Conservation (phyloP, 2,329 filamentous ascomycete genomes). For the Phaeosphaeria sp. region DNA sequence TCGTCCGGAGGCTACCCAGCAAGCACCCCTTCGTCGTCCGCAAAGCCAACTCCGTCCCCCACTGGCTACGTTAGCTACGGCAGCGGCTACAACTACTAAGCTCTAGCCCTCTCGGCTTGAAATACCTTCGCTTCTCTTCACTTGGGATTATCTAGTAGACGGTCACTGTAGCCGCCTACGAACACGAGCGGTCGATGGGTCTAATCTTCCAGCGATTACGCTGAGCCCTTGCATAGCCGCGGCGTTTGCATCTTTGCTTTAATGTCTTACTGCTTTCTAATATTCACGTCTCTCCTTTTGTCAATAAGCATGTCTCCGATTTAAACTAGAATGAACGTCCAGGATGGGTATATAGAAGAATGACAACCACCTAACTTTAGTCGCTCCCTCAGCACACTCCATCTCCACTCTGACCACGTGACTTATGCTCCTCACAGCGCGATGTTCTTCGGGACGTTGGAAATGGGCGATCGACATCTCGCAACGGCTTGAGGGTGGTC, state of each 20-base stretch:
- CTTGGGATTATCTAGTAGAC: constrained; percentile 6
- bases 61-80: constrained; percentile 17
- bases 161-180: constrained; percentile 3
- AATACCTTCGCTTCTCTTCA: constrained; percentile 2
- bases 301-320: constrained; percentile 2
- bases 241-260: constrained; percentile 19
- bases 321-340: constrained; percentile 57
- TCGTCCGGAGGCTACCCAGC: constrained; percentile 20
- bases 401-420: background rate
- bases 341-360: constrained; percentile 67
- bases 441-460: background rate
- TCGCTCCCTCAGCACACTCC: constrained; percentile 11
- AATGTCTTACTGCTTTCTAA: constrained; percentile 6
- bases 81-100: constrained; percentile 14
- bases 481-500: background rate
- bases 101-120: constrained; percentile 5
- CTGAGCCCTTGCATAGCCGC: constrained; percentile 29
- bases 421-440: background rate
- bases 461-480: background rate
- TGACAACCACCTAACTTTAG: constrained; percentile 10
- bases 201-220: constrained; percentile 4
- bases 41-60: constrained; percentile 15
- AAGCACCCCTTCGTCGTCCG: constrained; percentile 5
- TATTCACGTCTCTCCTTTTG: constrained; percentile 17
- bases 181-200: constrained; percentile 11